These are phyloP conservation scores for Boletus reticuloceps DNA, from an alignment of 768 basidiomycete genomes.

Conservation along the genomic window DNA sequence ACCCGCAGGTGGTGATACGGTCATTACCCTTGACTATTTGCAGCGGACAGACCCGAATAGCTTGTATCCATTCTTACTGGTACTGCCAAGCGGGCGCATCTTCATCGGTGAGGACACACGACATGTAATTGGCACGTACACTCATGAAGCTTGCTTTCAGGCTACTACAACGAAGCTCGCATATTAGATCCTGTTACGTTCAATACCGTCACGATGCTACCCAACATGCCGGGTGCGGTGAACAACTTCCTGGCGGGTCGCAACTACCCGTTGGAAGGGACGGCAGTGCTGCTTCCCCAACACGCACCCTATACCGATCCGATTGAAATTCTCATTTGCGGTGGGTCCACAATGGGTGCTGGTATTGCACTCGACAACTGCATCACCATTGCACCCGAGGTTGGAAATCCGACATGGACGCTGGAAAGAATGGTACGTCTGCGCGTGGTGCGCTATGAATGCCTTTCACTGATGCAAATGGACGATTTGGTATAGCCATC, in stretches of 20 bases:
- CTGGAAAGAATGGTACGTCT: conserved; percentile 73
- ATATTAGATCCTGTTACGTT: conserved; percentile 68
- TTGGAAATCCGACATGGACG: conserved; percentile 57
- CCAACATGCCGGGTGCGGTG: conserved; percentile 75
- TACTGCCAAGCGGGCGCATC: conserved; percentile 66
- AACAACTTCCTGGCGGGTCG: conserved; percentile 71
- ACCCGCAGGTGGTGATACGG: conserved; percentile 60
- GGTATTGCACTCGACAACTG: conserved; percentile 63
- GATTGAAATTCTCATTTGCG: conserved; percentile 67
- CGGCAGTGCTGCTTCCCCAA: conserved; percentile 68
- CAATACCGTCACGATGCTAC: conserved; percentile 53
- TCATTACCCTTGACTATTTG: conserved; percentile 62
- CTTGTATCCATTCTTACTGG: conserved; percentile 72
- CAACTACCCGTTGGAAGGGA: conserved; percentile 75
- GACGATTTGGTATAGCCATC: conserved; percentile 46
- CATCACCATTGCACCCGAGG: conserved; percentile 66
- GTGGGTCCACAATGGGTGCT: conserved; percentile 63
- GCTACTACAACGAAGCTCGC: conserved; percentile 80
- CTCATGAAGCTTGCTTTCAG: conserved; percentile 31
- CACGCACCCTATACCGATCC: conserved; percentile 72
- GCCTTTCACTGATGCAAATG: not conserved
- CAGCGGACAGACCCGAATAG: conserved; percentile 75
- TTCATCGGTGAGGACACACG: conserved; percentile 59
- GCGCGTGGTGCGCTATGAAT: not conserved
- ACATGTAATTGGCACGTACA: not conserved